Evolutionary conservation across 2,329 filamentous ascomycete species (phyloP).

Genomic region (Hypoxylon sp.): DNA sequence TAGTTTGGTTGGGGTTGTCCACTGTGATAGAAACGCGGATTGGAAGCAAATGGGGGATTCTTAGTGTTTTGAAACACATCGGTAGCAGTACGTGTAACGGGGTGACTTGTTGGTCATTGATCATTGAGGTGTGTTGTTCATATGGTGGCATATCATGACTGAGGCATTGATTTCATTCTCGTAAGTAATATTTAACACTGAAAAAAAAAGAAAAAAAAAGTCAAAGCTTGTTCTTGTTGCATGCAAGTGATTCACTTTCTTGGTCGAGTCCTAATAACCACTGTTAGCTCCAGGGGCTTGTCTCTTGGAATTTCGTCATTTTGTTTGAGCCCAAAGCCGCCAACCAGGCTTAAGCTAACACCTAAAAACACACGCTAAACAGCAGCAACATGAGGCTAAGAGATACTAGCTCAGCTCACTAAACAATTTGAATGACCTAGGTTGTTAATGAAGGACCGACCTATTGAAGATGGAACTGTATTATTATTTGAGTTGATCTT

Average conservation of each 20-base stretch:
- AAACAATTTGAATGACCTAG: slow-evolving; percentile 1
- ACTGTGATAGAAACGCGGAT: too few relatives aligned
- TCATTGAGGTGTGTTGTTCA: slow-evolving; percentile 1
- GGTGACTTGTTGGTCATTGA: slow-evolving; percentile 4
- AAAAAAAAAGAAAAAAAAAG: too few relatives aligned
- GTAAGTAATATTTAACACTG: too few relatives aligned
- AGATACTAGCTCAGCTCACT: slow-evolving; percentile 10
- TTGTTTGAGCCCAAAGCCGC: slow-evolving; percentile 22
- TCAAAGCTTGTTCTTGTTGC: too few relatives aligned
- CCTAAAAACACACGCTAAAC: slow-evolving; percentile 14
- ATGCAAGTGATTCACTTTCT: too few relatives aligned
- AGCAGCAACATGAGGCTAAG: slow-evolving; percentile 17
- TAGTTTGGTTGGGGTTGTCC: too few relatives aligned
- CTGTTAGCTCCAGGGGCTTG: slow-evolving; percentile 21
- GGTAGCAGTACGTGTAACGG: slow-evolving; percentile 10
- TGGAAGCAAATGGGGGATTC: neutral
- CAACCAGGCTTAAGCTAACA: slow-evolving; percentile 11
- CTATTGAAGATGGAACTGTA: too few relatives aligned
- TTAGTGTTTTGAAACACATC: slow-evolving; percentile 10
- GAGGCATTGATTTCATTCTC: too few relatives aligned
- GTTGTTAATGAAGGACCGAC: neutral
- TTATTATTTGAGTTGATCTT: too few relatives aligned
- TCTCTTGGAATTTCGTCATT: slow-evolving; percentile 28
- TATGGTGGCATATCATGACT: too few relatives aligned
- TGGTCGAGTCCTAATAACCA: too few relatives aligned